Percentiles rank a stretch among this genome's conserved stretches.
Conservation (phyloP, 306 rosid species). For the Cucumis cinereus region DNA sequence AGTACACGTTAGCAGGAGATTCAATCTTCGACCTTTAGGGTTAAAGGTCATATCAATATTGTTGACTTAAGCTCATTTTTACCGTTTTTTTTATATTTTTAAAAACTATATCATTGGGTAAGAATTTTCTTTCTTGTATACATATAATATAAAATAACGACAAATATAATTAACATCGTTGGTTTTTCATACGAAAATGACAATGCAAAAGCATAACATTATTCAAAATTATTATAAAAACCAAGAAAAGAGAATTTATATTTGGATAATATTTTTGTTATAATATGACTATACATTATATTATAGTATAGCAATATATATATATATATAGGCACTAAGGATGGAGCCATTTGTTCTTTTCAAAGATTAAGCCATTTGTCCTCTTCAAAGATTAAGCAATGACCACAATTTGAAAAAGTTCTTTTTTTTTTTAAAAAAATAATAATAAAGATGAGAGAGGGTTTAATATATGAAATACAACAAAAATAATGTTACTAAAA, state of each 20-base stretch:
- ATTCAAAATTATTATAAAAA: neutral
- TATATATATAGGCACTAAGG: slow-evolving; percentile 4
- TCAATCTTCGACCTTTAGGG: too few species aligned
- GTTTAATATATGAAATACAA: too few species aligned
- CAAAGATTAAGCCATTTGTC: too few species aligned
- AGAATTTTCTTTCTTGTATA: too few species aligned
- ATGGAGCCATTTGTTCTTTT: slow-evolving; percentile 24
- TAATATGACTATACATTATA: neutral
- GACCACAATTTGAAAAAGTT: neutral
- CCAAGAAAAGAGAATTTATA: neutral
- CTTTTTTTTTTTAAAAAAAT: too few species aligned
- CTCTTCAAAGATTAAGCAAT: slow-evolving; percentile 16
- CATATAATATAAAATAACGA: neutral
- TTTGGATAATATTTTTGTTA: neutral
- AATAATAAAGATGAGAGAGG: too few species aligned
- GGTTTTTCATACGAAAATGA: neutral
- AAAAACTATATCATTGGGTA: too few species aligned
- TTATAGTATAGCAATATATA: neutral
- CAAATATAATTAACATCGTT: neutral
- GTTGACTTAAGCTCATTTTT: too few species aligned
- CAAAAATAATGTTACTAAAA: too few species aligned
- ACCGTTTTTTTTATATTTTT: too few species aligned
- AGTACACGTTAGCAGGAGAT: too few species aligned
- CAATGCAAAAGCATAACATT: neutral
- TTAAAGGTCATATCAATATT: too few species aligned